Evolutionary conservation across 768 basidiomycete genomes (phyloP), one percentile per base, ranked within the genome.

Genomic region (Leucosporidium yakuticum): DNA sequence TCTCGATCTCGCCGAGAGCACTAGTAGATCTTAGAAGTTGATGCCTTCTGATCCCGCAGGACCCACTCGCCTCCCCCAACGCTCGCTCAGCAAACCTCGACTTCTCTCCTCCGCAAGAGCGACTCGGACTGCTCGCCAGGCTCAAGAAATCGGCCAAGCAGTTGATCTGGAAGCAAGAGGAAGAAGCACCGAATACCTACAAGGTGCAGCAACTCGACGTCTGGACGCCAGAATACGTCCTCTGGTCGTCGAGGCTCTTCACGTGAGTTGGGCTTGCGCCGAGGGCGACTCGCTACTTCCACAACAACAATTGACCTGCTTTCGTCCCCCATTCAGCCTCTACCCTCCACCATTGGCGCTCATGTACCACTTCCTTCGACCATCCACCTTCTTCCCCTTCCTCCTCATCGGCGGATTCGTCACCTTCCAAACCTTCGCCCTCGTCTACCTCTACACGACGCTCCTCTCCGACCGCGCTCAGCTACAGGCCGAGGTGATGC

Each of bases 301-400:
- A 19, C 27, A 11, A 11, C 7, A 9, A 4, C 34, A 36, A 34
- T 32, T 55, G 57, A 60, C 67, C 2, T 0, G n/a, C n/a, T n/a
- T 5, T 47, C n/a, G 32, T 8, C 17, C 39, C 14, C 14, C 39
- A 8, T n/a, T 36, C 64, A 73, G 71, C 0, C 49, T 71, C 2
- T 75, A 75, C 55, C 60, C 74, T 4, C 74, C 74, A 5, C 74
- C 74, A 0, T 19, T 73, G 44, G 74, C 74, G 6, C 62, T 71
- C 47, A 39, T 75, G 57, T 69, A 68, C 56, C 74, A 75, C 54
- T 71, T 75, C 54, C 55, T 73, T 21, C 51, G 60, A 2, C 72
- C 67, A 0, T 54, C 63, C 23, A 73, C 65, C 39, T 55, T 69
- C 51, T n/a, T 74, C 53, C 25, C 65, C 11, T 69, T 68, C 47